Base-by-base conservation (phyloP, 164 flowering plant genomes). In the Sedum album region DNA sequence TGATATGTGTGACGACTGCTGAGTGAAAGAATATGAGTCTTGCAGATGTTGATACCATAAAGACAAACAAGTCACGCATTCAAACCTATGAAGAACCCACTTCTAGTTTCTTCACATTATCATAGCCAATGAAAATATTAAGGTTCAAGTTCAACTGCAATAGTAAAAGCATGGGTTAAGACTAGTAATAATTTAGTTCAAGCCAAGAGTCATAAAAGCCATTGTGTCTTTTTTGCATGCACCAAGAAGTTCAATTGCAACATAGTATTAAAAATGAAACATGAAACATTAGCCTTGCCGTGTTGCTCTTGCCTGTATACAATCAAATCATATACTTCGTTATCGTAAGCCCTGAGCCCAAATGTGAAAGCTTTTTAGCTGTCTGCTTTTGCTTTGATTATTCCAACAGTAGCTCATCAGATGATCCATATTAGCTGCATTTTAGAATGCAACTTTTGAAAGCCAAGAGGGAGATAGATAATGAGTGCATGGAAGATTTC, bases 1-100 rank as follows among this genome's bases (percentile, higher is more conserved):
- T 57, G 62, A 26, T 30, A 57, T 33, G 62, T 26, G 62, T 57
- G 62, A 33, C 4, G 62, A 57, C 33, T 57, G 33, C 31, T 26
- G 62, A 44, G 18, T 44, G 48, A 44, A 44, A 44, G 48, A 44
- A 57, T 26, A 57, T 33, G 62, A 57, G 28, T 57, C 62, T 57
- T 33, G 62, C 62, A 57, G 31, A 57, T 57, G 33, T 51, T 57
- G 62, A 28, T 57, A 33, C 31, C 48, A 51, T 9, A 26, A 26
- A 2, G 14, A 28, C 62, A 57, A 57, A 57, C 33, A 33, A 26
- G 62, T 57, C 33, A 57, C 20, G 62, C 62, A 57, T 28, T 57
- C 62, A 26, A 57, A 57, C 33, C 62, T 57, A 14, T 57, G 62
- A 57, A 3, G 33, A 57, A 57, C 18, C 28, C 30, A 21, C 28